phyloP scores from a whole-genome alignment of 192 early-diverging fungal species.

The Mortierella antarctica region DNA sequence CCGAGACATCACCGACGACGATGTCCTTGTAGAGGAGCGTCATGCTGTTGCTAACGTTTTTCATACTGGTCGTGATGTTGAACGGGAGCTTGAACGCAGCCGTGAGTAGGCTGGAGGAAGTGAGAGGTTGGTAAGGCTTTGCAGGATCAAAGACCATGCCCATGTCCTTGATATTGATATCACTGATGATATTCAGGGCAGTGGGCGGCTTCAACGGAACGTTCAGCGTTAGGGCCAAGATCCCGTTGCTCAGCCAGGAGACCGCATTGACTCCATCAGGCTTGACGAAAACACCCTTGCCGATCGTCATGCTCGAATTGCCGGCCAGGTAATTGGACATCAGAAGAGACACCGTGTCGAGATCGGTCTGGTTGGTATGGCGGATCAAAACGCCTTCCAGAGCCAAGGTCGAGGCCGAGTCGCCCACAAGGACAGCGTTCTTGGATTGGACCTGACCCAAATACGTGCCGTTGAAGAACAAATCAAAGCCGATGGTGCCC shows the following conservation, averaged over 20 bases:
- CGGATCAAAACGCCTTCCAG: conserved; percentile 62
- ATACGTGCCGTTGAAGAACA: conserved; percentile 57
- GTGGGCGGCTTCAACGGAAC: conserved; percentile 57
- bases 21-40: conserved; percentile 52
- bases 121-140: conserved; percentile 58
- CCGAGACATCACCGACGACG: conserved; percentile 25
- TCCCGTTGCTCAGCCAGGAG: conserved; percentile 61
- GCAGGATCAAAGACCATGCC: conserved; percentile 58
- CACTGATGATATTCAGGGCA: conserved; percentile 60
- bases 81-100: conserved; percentile 69
- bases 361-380: conserved; percentile 56
- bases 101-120: conserved; percentile 54
- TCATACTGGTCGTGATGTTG: conserved; percentile 67
- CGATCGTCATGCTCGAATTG: conserved; percentile 55
- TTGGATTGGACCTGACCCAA: conserved; percentile 61
- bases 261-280: conserved; percentile 53
- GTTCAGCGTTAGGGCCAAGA: conserved; percentile 58
- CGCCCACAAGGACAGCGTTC: conserved; percentile 56
- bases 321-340: conserved; percentile 66
- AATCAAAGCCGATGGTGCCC: conserved; percentile 63
- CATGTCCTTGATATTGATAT: conserved; percentile 63
- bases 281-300: conserved; percentile 62
- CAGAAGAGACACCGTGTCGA: conserved; percentile 58
- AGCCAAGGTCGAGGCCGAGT: conserved; percentile 54
- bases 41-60: conserved; percentile 61